phyloP scores from a whole-genome alignment of 805 yeast species.

The Pichia exigua region DNA sequence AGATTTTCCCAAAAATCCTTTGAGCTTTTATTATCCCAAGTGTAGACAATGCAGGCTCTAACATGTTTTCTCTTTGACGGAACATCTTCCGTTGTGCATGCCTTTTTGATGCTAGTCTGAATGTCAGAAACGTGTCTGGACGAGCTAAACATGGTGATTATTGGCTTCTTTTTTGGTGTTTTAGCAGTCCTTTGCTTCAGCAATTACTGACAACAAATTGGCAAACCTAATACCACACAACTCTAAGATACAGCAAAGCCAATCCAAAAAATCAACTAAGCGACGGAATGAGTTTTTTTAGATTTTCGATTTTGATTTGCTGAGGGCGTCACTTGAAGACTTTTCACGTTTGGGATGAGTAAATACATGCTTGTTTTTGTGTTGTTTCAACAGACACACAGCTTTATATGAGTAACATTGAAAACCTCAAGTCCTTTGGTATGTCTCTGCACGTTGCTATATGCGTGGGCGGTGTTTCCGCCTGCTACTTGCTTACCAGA shows the following conservation, averaged over 20 bases:
- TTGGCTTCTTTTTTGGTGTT: neutral
- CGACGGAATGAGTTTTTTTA: neutral
- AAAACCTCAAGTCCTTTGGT: slow-evolving; percentile 75
- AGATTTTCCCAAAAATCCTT: slow-evolving; percentile 79
- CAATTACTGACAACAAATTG: too few species aligned
- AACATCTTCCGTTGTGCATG: slow-evolving; percentile 75
- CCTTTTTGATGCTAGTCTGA: slow-evolving; percentile 58
- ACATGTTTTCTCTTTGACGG: slow-evolving; percentile 97
- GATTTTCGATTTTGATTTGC: neutral
- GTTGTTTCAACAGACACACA: neutral
- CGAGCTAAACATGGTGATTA: slow-evolving; percentile 15
- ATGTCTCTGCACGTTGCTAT: slow-evolving; percentile 22
- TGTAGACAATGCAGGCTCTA: slow-evolving; percentile 87
- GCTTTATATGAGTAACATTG: slow-evolving; percentile 75
- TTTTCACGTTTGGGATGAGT: neutral
- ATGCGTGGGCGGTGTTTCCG: neutral
- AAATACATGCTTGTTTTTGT: neutral
- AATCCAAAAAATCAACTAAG: neutral
- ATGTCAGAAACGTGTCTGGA: slow-evolving; percentile 33
- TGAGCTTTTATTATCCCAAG: slow-evolving; percentile 91
- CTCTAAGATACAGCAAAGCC: neutral
- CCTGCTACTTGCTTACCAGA: neutral
- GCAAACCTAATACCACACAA: too few species aligned
- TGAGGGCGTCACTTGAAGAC: neutral
- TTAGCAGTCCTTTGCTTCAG: neutral